Base-by-base conservation (phyloP, 2,329 filamentous ascomycete genomes). In the Stemphylium vesicarium region DNA sequence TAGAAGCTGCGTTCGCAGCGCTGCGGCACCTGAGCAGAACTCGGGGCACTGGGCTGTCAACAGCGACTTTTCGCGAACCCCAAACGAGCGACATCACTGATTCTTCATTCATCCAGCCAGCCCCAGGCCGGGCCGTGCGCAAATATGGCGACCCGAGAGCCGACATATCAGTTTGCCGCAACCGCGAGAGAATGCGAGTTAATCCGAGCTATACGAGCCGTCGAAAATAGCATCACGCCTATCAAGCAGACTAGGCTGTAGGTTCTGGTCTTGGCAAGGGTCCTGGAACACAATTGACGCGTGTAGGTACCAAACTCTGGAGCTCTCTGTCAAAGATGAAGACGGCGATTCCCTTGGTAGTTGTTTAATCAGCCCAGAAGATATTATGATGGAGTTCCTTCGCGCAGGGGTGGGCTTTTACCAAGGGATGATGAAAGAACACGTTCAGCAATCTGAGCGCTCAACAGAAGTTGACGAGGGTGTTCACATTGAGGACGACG, bases 151-250 rank as follows among this genome's bases (percentile, higher is more conserved):
- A 15, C n/a, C 29, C 18, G 15, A 12, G 31, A 35, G 31, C 15
- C 11, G 36, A 41, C 31, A 9, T 40, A 22, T 15, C 50, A 53
- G 15, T 48, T 48, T 12, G 50, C 37, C 37, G 12, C 22, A 26
- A 47, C 42, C 11, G 36, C 20, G 26, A 26, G 46, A 29, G 37
- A 47, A 20, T 48, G 50, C 37, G 31, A 16, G 20, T 8, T 53
- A 10, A 22, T 41, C 20, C 37, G 22, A 15, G 29, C 22, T 15
- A 36, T 53, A 29, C 50, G 50, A 9, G 13, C 12, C 29, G 31
- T 32, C 9, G 42, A 53, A 16, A 15, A n/a, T 2, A 33, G 44
- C 43, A 31, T 37, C 22, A 10, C 11, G 32, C 32, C 43, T n/a
- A 16, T 18, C 24, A 32, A 48, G 24, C 45, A 39, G 29, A 13